These are phyloP conservation scores for Pichia sp. DNA, from an alignment of 1,139 yeast species.

Conservation along the genomic window DNA sequence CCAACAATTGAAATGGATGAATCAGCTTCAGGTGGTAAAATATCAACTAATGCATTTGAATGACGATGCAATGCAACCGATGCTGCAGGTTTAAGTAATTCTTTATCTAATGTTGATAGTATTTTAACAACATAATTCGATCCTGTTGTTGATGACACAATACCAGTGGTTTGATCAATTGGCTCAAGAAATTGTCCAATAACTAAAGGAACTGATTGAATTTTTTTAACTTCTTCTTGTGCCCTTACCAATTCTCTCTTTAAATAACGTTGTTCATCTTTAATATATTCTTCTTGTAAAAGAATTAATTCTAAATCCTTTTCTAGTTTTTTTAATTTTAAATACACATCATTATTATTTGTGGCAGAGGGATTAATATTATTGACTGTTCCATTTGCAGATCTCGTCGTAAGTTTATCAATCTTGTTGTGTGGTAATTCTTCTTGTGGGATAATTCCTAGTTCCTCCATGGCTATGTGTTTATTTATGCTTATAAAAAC, in stretches of 20 bases:
- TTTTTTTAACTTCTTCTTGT: slow-evolving; percentile 96
- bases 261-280: slow-evolving; percentile 95
- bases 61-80: slow-evolving; percentile 98
- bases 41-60: slow-evolving; percentile 94
- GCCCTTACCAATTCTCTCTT: slow-evolving; percentile 93
- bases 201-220: slow-evolving; percentile 94
- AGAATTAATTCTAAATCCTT: slow-evolving; percentile 78
- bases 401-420: slow-evolving; percentile 9
- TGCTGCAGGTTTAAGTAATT: slow-evolving; percentile 86
- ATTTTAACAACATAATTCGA: slow-evolving; percentile 95
- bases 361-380: slow-evolving; percentile 4
- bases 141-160: slow-evolving; percentile 95
- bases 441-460: slow-evolving; percentile 42
- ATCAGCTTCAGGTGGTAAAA: slow-evolving; percentile 97
- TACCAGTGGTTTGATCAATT: slow-evolving; percentile 93
- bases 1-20: slow-evolving; percentile 93
- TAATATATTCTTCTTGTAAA: slow-evolving; percentile 92
- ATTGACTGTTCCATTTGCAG: slow-evolving; percentile 5
- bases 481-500: neutral
- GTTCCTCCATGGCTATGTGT: slow-evolving; percentile 44
- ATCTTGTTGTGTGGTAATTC: slow-evolving; percentile 14
- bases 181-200: slow-evolving; percentile 98
- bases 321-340: slow-evolving; percentile 78
- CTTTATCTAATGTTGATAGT: slow-evolving; percentile 89
- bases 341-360: slow-evolving; percentile 56